Conservation (phyloP, 192 early-diverging fungal genomes). For the Linnemannia elongata region DNA sequence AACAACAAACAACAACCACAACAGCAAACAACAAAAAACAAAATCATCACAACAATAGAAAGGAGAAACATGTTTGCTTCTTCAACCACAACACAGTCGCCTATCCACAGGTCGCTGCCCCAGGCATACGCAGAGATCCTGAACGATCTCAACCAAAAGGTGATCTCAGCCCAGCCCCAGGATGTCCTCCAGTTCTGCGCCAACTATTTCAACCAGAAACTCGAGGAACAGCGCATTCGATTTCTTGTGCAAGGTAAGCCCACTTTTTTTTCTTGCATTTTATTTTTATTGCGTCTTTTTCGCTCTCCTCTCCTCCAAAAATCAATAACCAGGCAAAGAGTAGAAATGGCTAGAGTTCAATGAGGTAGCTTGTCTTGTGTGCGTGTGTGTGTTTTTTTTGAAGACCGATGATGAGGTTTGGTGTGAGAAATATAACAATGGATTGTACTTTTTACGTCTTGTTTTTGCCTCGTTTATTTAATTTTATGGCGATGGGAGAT, state of each 20-base stretch:
- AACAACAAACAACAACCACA: not conserved
- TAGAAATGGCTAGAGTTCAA: not conserved
- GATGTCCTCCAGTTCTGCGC: slow-evolving; percentile 96
- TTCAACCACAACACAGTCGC: slow-evolving; percentile 43
- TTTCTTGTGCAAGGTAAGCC: slow-evolving; percentile 52
- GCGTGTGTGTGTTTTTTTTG: not conserved
- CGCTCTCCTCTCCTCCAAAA: not conserved
- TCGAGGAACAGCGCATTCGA: slow-evolving; percentile 81
- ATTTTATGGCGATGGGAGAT: slow-evolving; percentile 7
- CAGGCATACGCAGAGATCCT: slow-evolving; percentile 74
- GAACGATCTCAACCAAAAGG: slow-evolving; percentile 85
- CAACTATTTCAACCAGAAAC: slow-evolving; percentile 88
- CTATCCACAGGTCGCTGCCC: slow-evolving; percentile 53
- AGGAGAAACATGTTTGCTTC: slow-evolving; percentile 46
- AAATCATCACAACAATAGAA: not conserved
- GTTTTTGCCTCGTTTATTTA: slow-evolving; percentile 13
- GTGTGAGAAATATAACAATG: not conserved
- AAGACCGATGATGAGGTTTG: slow-evolving; percentile 4
- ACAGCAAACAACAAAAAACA: not conserved
- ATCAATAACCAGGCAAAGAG: not conserved
- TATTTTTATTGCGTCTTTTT: not conserved
- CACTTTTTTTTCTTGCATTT: not conserved
- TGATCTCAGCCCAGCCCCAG: slow-evolving; percentile 81
- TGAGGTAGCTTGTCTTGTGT: not conserved
- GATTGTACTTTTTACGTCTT: not conserved